Conservation (phyloP, 208 protist genomes). For the Angomonas deanei region DNA sequence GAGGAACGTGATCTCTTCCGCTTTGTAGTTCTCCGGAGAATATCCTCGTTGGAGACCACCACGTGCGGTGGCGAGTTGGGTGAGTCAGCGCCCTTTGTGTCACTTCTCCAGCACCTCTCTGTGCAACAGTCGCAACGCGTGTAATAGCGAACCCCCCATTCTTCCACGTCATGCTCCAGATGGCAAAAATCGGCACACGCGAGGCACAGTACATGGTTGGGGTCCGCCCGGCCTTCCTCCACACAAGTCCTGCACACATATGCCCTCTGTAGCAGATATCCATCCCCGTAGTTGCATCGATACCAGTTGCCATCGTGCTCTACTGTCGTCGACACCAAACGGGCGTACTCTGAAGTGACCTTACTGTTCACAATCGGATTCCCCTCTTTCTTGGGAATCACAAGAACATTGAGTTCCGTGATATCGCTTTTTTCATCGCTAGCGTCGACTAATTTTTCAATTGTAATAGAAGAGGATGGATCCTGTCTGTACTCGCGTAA, state of each 20-base stretch:
- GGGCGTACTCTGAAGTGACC: slow-evolving; percentile 52
- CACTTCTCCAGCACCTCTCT: slow-evolving; percentile 45
- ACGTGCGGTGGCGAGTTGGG: neutral
- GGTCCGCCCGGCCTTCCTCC: slow-evolving; percentile 38
- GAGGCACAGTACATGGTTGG: slow-evolving; percentile 64
- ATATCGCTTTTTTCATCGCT: too few species aligned
- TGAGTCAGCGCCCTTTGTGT: slow-evolving; percentile 6
- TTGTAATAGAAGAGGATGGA: too few species aligned
- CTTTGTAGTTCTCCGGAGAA: neutral
- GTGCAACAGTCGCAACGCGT: slow-evolving; percentile 90
- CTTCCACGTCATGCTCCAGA: slow-evolving; percentile 68
- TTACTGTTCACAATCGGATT: slow-evolving; percentile 57
- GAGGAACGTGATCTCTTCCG: slow-evolving; percentile 48
- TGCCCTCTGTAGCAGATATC: slow-evolving; percentile 69
- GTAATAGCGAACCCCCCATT: slow-evolving; percentile 77
- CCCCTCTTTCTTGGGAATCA: too few species aligned
- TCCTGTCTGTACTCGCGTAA: too few species aligned
- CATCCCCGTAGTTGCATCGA: slow-evolving; percentile 67
- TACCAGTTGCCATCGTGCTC: slow-evolving; percentile 65
- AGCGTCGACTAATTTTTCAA: too few species aligned
- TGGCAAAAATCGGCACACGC: slow-evolving; percentile 84
- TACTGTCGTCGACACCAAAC: slow-evolving; percentile 58
- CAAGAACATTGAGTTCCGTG: too few species aligned
- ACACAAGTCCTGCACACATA: slow-evolving; percentile 83
- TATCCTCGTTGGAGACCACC: neutral